These are phyloP conservation scores for Citrus inodora DNA, from an alignment of 345 rosid species.

Conservation along the genomic window DNA sequence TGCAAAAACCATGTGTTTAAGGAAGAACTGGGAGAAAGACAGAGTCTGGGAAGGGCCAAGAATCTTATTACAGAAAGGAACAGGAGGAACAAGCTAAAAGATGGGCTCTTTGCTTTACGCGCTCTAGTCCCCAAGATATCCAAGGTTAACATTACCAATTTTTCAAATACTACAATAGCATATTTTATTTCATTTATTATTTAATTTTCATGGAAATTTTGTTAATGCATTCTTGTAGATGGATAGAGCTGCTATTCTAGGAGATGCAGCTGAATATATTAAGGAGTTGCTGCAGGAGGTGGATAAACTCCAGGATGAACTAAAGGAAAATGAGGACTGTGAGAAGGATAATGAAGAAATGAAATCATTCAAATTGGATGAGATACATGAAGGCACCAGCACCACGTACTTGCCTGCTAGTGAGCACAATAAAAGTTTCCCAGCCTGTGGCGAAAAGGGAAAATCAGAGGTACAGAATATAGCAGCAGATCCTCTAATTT, in stretches of 20 bases:
- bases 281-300: slow-evolving; percentile 43
- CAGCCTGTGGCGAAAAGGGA: slow-evolving; percentile 1
- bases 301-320: slow-evolving; percentile 58
- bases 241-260: slow-evolving; percentile 61
- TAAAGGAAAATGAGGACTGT: slow-evolving; percentile 40
- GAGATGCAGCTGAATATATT: slow-evolving; percentile 79
- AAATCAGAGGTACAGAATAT: slow-evolving; percentile 29
- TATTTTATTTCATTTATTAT: neutral
- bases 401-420: neutral
- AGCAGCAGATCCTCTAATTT: neutral
- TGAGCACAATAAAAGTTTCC: slow-evolving; percentile 17
- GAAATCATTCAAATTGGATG: slow-evolving; percentile 16
- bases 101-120: slow-evolving; percentile 52
- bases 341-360: slow-evolving; percentile 17
- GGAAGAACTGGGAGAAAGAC: slow-evolving; percentile 23
- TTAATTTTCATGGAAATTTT: neutral
- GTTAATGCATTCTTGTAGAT: slow-evolving; percentile 42
- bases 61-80: slow-evolving; percentile 80
- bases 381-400: slow-evolving; percentile 3
- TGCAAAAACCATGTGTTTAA: slow-evolving; percentile 6
- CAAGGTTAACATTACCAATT: slow-evolving; percentile 47
- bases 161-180: neutral
- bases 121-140: slow-evolving; percentile 73
- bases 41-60: slow-evolving; percentile 46
- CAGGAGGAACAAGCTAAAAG: slow-evolving; percentile 61